A percentile compares a stretch with the other conserved stretches of the same genome.
Conservation (phyloP, 305 asterid genomes). For the Striga hermonthica region DNA sequence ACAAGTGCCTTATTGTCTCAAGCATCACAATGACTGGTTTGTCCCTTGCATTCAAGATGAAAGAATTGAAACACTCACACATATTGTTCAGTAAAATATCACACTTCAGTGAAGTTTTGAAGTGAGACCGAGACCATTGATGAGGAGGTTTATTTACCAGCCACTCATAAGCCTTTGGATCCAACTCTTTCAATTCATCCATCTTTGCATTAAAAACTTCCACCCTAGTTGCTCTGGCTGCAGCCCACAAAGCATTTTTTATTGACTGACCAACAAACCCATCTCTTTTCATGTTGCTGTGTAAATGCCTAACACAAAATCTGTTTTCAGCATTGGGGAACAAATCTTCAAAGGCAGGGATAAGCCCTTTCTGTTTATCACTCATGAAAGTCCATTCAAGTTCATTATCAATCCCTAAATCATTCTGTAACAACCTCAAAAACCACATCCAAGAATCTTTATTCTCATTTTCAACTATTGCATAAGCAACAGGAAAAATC, state of each 20-base stretch:
- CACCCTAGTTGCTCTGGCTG: not conserved
- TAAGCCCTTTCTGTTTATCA: constrained; percentile 5
- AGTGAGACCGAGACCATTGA: not conserved
- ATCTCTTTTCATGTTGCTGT: not conserved
- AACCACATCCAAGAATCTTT: not conserved
- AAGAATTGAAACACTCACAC: not conserved
- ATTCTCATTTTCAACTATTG: not conserved
- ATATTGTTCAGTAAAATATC: not conserved
- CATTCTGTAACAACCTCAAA: not conserved
- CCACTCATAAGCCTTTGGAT: not conserved
- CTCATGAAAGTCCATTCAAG: not conserved
- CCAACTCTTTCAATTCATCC: not conserved
- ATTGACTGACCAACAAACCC: not conserved
- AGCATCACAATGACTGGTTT: not conserved
- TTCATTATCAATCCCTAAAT: not conserved
- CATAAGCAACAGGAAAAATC: constrained; percentile 1
- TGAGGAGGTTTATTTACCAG: not conserved
- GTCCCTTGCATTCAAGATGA: not conserved
- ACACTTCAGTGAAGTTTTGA: not conserved
- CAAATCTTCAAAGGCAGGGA: not conserved
- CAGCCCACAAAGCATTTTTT: not conserved
- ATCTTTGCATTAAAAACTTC: not conserved
- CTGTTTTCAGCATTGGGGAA: not conserved
- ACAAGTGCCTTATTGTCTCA: not conserved
- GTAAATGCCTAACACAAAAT: not conserved